phyloP scores from a whole-genome alignment of 2,329 filamentous ascomycete species.

The Diaporthe sp. region DNA sequence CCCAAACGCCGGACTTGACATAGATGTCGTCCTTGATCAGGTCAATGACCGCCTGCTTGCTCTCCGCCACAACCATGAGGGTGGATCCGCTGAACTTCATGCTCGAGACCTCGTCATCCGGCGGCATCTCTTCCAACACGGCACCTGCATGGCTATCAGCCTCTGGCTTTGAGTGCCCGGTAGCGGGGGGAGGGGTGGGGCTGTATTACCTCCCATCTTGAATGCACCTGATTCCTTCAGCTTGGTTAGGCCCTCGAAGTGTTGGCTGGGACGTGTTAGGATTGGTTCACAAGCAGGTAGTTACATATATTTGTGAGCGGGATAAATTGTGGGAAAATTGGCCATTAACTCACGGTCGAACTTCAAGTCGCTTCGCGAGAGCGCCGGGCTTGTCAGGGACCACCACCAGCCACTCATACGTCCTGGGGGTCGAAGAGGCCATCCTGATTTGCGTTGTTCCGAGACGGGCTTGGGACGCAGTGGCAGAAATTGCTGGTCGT shows the following conservation, averaged over 20 bases:
- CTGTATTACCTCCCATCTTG: conserved; percentile 73
- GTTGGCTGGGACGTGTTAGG: conserved; percentile 52
- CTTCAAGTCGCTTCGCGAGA: conserved; percentile 72
- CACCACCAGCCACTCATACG: conserved; percentile 77
- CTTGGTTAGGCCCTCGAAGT: conserved; percentile 69
- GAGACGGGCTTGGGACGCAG: background rate
- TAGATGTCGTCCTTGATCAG: conserved; percentile 81
- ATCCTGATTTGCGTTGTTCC: conserved; percentile 25
- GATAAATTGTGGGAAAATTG: no score
- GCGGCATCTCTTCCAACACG: conserved; percentile 74
- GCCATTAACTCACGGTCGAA: conserved; percentile 63
- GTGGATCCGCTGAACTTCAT: conserved; percentile 82
- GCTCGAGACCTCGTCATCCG: conserved; percentile 68
- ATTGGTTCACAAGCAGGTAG: background rate
- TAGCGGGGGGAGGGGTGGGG: background rate
- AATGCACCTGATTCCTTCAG: conserved; percentile 67
- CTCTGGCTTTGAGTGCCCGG: background rate
- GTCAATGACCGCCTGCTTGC: conserved; percentile 77
- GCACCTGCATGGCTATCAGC: conserved; percentile 64
- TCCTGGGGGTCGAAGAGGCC: conserved; percentile 47
- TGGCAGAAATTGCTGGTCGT: conserved; percentile 7
- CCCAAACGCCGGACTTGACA: conserved; percentile 80
- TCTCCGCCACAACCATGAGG: conserved; percentile 75
- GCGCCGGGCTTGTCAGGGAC: conserved; percentile 75
- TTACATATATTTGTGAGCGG: background rate